phyloP scores from a whole-genome alignment of 2,329 filamentous ascomycete genomes.

The Hymenoscyphus salicellus region DNA sequence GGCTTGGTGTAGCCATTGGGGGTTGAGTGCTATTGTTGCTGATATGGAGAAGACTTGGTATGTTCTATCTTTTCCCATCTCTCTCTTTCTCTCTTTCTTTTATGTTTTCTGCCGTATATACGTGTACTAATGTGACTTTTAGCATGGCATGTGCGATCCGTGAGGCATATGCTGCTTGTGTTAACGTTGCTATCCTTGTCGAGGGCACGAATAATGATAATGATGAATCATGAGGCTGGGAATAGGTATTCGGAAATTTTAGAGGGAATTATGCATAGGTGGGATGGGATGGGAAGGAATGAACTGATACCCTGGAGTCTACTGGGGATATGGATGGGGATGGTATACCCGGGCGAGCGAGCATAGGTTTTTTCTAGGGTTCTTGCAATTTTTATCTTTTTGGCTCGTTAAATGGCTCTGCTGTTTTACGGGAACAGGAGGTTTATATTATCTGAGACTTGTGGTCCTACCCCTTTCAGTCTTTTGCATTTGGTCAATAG shows the following conservation, averaged over 20 bases:
- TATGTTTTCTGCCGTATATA: neutral
- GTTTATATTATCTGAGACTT: too few relatives aligned
- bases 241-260: neutral
- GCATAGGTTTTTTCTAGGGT: neutral
- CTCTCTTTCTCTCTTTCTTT: neutral
- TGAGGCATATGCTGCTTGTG: constrained; percentile 70
- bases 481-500: too few relatives aligned
- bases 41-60: constrained; percentile 64
- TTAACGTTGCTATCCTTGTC: constrained; percentile 69
- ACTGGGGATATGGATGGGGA: neutral
- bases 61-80: constrained; percentile 2
- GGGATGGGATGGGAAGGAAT: neutral
- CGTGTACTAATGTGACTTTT: constrained; percentile 29
- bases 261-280: neutral
- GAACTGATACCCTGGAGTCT: neutral
- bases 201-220: constrained; percentile 40
- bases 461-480: too few relatives aligned
- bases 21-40: constrained; percentile 66
- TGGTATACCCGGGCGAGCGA: neutral
- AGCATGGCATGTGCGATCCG: constrained; percentile 68
- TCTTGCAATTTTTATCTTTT: neutral
- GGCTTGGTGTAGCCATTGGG: constrained; percentile 76
- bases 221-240: constrained; percentile 7
- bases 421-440: neutral
- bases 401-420: neutral